Evolutionary conservation across 495 filamentous ascomycete species (phyloP).

Genomic region (Terfezia claveryi): DNA sequence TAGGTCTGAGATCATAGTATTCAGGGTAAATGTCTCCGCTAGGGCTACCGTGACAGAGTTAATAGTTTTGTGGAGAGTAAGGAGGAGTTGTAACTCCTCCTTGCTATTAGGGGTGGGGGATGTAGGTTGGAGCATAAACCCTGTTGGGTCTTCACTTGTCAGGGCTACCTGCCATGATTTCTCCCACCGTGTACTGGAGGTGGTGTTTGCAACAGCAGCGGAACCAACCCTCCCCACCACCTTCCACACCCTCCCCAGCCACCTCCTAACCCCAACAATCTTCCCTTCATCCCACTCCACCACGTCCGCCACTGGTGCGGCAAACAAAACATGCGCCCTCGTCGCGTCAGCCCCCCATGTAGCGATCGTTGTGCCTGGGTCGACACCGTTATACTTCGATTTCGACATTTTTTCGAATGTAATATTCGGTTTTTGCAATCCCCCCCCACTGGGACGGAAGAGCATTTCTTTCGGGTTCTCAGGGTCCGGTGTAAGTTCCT

Average conservation of each 20-base stretch:
- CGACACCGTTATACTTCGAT: constrained; percentile 83
- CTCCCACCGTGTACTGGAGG: too few relatives aligned
- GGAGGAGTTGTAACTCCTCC: not conserved
- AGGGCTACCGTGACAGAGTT: constrained; percentile 45
- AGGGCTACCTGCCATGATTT: too few relatives aligned
- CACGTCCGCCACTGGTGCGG: constrained; percentile 59
- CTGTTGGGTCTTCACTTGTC: too few relatives aligned
- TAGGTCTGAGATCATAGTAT: constrained; percentile 61
- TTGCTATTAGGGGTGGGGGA: not conserved
- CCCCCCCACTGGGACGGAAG: not conserved
- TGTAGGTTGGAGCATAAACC: too few relatives aligned
- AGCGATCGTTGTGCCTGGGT: constrained; percentile 45
- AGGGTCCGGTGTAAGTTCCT: constrained; percentile 37
- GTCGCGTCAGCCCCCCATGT: constrained; percentile 67
- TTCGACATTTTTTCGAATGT: constrained; percentile 92
- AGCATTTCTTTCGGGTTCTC: not conserved
- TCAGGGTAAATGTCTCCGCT: constrained; percentile 46
- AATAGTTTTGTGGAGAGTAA: constrained; percentile 17
- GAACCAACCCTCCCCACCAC: not conserved
- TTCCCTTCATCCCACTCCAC: constrained; percentile 75
- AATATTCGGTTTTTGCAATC: constrained; percentile 19
- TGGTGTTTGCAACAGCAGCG: too few relatives aligned
- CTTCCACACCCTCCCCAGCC: constrained; percentile 34
- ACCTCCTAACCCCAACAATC: constrained; percentile 59
- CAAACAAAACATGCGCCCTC: constrained; percentile 68